Conservation (phyloP, 352 stramenopile genomes). For the Sclerospora graminicola region DNA sequence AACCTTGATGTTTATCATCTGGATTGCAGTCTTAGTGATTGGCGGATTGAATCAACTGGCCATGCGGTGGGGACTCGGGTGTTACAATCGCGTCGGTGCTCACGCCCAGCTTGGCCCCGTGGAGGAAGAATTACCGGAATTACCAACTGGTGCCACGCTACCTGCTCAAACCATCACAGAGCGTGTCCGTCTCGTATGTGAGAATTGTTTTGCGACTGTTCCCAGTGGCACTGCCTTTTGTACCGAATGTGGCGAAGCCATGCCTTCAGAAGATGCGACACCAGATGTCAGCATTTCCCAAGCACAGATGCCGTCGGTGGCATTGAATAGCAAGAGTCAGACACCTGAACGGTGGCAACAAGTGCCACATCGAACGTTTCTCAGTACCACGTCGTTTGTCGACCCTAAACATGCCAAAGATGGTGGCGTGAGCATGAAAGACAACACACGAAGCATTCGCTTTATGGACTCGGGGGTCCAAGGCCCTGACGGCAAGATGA, state of each 20-base stretch:
- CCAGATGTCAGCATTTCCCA: constrained; percentile 82
- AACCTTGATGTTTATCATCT: constrained; percentile 74
- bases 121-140: constrained; percentile 56
- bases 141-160: constrained; percentile 61
- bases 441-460: constrained; percentile 70
- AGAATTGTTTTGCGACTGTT: constrained; percentile 85
- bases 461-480: constrained; percentile 83
- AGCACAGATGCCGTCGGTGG: constrained; percentile 75
- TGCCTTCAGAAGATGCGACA: constrained; percentile 61
- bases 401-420: constrained; percentile 79
- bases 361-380: constrained; percentile 72
- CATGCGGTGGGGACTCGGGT: constrained; percentile 84
- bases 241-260: constrained; percentile 82
- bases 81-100: constrained; percentile 81
- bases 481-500: constrained; percentile 76
- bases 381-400: constrained; percentile 83
- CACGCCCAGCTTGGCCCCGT: constrained; percentile 60
- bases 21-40: constrained; percentile 47
- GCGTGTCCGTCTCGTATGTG: constrained; percentile 75
- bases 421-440: constrained; percentile 56
- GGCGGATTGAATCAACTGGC: constrained; percentile 67
- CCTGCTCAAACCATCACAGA: constrained; percentile 39
- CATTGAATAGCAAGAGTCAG: constrained; percentile 71
- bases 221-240: constrained; percentile 78
- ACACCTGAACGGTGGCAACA: constrained; percentile 77